phyloP scores from a whole-genome alignment of 352 stramenopile genomes.

The Paralagenidium karlingii region DNA sequence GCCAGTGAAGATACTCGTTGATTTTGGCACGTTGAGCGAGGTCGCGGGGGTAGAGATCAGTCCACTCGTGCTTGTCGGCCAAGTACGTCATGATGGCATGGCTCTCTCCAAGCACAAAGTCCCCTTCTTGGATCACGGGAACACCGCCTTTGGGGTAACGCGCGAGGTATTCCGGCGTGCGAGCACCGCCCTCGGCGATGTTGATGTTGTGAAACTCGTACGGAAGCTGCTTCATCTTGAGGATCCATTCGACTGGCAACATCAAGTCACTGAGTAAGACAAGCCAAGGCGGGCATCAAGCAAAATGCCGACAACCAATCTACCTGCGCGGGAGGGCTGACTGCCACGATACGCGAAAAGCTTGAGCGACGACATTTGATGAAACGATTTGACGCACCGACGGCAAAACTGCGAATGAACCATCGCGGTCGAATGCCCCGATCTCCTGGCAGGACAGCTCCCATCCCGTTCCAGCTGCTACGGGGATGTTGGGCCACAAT shows the following conservation, averaged over 20 bases:
- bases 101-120: background rate
- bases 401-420: too few species aligned
- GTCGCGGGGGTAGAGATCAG: slow-evolving; percentile 31
- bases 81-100: slow-evolving; percentile 32
- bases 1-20: slow-evolving; percentile 58
- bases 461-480: too few species aligned
- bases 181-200: background rate
- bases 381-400: too few species aligned
- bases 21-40: slow-evolving; percentile 31
- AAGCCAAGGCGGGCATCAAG: background rate
- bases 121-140: background rate
- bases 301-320: too few species aligned
- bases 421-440: too few species aligned
- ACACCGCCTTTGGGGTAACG: background rate
- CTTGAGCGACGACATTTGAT: too few species aligned
- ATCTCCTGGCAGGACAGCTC: too few species aligned
- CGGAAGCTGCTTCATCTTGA: slow-evolving; percentile 5
- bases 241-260: slow-evolving; percentile 8
- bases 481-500: too few species aligned
- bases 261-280: background rate
- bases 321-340: slow-evolving; percentile 5
- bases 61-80: slow-evolving; percentile 37
- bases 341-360: slow-evolving; percentile 10
- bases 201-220: slow-evolving; percentile 4
- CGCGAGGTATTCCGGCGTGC: slow-evolving; percentile 1